Evolutionary conservation across 2,329 filamentous ascomycete species (phyloP), one percentile per base, ranked within the genome.

Genomic region (Talaromyces sp.): DNA sequence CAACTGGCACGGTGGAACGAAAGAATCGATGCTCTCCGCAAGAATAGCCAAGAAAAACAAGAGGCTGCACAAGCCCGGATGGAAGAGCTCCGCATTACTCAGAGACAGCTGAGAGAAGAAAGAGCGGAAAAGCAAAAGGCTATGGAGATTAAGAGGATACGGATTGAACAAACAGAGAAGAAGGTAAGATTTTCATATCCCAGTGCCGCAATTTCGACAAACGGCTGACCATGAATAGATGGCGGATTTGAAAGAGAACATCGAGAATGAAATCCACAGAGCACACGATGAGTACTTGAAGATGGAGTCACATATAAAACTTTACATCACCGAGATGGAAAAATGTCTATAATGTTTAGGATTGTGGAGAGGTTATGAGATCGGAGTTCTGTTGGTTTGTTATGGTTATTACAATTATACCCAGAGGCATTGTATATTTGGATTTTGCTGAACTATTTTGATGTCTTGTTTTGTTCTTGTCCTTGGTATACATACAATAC

Each of bases 311-410:
- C 94, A 99, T 71, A 95, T 99, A 73, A 93, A 92, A 75, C 80
- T 97, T 62, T 99, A 99, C 78, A 96, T 99, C 69, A 96, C 89
- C 4, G 94, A 99, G 80, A 97, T 99, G 92, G 94, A 97, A 76
- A 92, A 97, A 75, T 88, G 87, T 58, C 84, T 94, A 61, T 77
- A 67, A 72, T 60, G n/a, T 35, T 31, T 28, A 39, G 48, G 21
- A 9, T 7, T 51, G 55, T 56, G 46, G 28, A 48, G 33, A 54
- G 22, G 39, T 25, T 37, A 43, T 28, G 37, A 41, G 45, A 22
- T 66, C 66, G 71, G 70, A 73, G 72, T 74, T 74, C 58, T 67
- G 62, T 62, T 65, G 65, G 67, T 61, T 62, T 64, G 64, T 68
- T 63, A 69, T 70, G 70, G 31, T 54, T 54, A 50, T 33, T 50